Evolutionary conservation across 768 basidiomycete species (phyloP), one percentile per base, ranked within the genome.

Genomic region (Porphyrellus cyaneotinctus): DNA sequence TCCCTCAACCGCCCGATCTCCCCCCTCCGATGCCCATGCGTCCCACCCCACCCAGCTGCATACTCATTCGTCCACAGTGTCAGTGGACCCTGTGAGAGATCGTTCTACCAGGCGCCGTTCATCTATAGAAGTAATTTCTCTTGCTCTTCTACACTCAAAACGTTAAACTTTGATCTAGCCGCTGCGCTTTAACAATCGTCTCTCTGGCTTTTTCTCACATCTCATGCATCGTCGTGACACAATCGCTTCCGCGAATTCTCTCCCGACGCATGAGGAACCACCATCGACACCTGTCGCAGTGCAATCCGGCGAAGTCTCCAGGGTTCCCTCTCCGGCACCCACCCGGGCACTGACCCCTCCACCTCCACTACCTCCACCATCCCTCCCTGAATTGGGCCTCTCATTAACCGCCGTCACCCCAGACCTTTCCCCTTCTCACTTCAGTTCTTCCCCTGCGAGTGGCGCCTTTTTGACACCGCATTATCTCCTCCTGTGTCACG

Each of bases 131-230:
- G 88, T 90, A 63, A 62, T 45, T 52, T 38, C 5, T 15, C 47
- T 30, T 47, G 20, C 45, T 49, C 37, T 51, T 9, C 53, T 38
- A 44, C 43, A 56, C 37, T 49, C 50, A 46, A 49, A 39, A 43
- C 44, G 47, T 55, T 58, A 17, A 56, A 10, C 20, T 44, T 51
- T 15, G 33, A 32, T 51, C 43, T 62, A 62, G 60, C 65, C 85
- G 78, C 68, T 70, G 53, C 84, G 88, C 51, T 72, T 84, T 35
- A 77, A 85, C 24, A 89, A 84, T 64, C 79, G 90, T 26, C 75
- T 92, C 28, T 92, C 91, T 23, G 90, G 90, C n/a, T 92, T 92
- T 70, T 84, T 91, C 66, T 85, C 81, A 15, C 82, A 81, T 60
- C 76, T 92, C 52, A 87, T 92, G 7, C 83, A 87, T 63, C 81